Evolutionary conservation across 805 yeast species (phyloP).

Genomic region (Clavispora asparagi): DNA sequence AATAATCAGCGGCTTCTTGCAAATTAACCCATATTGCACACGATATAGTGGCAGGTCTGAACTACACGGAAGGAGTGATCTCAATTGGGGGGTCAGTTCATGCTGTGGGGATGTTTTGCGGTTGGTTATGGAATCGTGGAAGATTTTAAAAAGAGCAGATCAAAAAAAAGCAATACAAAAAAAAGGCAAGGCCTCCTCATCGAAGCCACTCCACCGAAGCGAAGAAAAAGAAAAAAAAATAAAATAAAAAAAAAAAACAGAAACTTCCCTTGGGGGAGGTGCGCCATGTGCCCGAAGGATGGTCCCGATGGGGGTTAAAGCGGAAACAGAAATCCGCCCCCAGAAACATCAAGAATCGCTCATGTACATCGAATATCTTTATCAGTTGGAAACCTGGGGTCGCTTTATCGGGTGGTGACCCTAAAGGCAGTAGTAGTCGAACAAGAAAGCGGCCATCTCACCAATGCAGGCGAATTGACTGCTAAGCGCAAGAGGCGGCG

Average conservation of each 20-base stretch:
- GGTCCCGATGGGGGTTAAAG: background rate
- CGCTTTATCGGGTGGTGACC: background rate
- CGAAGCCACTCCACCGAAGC: background rate
- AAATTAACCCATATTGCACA: too few relatives aligned
- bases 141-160: too few relatives aligned
- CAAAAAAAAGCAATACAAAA: background rate
- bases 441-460: background rate
- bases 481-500: constrained; percentile 2
- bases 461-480: background rate
- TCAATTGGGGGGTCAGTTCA: too few relatives aligned
- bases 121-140: too few relatives aligned
- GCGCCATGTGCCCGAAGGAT: background rate
- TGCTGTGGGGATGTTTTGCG: too few relatives aligned
- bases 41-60: too few relatives aligned
- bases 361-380: background rate
- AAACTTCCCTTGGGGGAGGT: background rate
- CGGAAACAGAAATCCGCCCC: background rate
- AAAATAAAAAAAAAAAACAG: background rate
- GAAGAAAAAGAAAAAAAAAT: background rate
- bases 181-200: too few relatives aligned
- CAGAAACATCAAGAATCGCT: background rate
- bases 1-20: background rate
- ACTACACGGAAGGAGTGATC: too few relatives aligned
- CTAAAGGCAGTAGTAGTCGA: background rate
- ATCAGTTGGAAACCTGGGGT: background rate